Conservation (phyloP, 805 yeast species). For the Spathaspora girioi region DNA sequence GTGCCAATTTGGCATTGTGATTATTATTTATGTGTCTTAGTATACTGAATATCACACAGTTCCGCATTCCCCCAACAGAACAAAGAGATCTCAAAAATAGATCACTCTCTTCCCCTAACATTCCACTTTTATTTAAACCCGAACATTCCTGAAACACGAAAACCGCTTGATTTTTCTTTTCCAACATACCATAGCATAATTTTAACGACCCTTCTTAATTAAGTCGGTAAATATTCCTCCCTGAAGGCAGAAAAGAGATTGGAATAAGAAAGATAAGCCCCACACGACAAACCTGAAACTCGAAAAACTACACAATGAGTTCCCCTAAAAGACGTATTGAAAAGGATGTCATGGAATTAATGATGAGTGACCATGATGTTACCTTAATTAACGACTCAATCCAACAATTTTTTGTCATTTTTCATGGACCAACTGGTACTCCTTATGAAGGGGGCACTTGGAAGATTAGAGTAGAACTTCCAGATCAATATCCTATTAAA, state of each 20-base stretch:
- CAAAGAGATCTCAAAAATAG: background rate
- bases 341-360: conserved; percentile 93
- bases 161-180: background rate
- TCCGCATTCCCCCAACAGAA: background rate
- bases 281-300: conserved; percentile 3
- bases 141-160: background rate
- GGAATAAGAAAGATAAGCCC: background rate
- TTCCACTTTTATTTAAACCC: background rate
- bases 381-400: conserved; percentile 68
- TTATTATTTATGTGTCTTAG: background rate
- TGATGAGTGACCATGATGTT: conserved; percentile 93
- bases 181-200: background rate
- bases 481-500: conserved; percentile 92
- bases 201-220: background rate
- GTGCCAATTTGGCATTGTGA: background rate
- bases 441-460: conserved; percentile 89
- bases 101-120: background rate
- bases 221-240: too few species aligned
- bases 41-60: background rate
- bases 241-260: background rate
- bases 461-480: conserved; percentile 89
- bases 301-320: conserved; percentile 27
- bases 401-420: conserved; percentile 83
- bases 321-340: conserved; percentile 80
- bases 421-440: conserved; percentile 76